Percentiles rank a stretch among this genome's conserved stretches.
These are phyloP conservation scores for Linderina pennispora DNA, from an alignment of 192 early-diverging fungal genomes.

Conservation along the genomic window DNA sequence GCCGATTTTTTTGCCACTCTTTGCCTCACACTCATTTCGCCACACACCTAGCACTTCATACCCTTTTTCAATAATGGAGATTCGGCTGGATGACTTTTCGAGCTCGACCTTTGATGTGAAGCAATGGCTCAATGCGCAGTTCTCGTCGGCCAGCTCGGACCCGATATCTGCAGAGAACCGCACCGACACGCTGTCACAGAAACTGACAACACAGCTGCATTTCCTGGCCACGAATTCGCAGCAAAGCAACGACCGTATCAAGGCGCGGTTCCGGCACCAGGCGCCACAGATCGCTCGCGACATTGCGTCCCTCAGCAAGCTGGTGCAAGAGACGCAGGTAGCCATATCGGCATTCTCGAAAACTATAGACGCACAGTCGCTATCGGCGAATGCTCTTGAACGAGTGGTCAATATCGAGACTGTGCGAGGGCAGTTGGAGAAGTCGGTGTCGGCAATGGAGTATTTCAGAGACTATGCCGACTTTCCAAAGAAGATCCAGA, in stretches of 20 bases:
- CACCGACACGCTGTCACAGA: constrained; percentile 19
- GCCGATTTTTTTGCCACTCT: background rate
- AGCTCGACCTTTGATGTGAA: constrained; percentile 25
- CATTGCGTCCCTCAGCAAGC: constrained; percentile 18
- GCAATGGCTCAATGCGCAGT: constrained; percentile 37
- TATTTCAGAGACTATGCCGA: constrained; percentile 25
- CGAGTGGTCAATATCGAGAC: constrained; percentile 19
- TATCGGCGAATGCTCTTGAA: constrained; percentile 13
- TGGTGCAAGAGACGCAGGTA: constrained; percentile 21
- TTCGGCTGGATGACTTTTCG: constrained; percentile 32
- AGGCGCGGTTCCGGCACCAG: constrained; percentile 41
- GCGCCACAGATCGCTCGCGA: constrained; percentile 32
- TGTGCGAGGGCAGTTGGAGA: constrained; percentile 11
- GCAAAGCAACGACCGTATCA: constrained; percentile 38
- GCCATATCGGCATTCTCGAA: constrained; percentile 7
- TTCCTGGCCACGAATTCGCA: constrained; percentile 37
- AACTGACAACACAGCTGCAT: constrained; percentile 36
- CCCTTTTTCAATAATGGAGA: constrained; percentile 12
- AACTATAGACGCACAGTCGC: constrained; percentile 10
- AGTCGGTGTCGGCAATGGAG: constrained; percentile 19
- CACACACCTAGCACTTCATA: background rate
- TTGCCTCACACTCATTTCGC: background rate
- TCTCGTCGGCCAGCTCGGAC: constrained; percentile 9
- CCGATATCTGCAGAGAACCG: constrained; percentile 1
- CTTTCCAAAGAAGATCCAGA: constrained; percentile 24